phyloP scores from a whole-genome alignment of 208 protist genomes.

The Crithidia expoeki region DNA sequence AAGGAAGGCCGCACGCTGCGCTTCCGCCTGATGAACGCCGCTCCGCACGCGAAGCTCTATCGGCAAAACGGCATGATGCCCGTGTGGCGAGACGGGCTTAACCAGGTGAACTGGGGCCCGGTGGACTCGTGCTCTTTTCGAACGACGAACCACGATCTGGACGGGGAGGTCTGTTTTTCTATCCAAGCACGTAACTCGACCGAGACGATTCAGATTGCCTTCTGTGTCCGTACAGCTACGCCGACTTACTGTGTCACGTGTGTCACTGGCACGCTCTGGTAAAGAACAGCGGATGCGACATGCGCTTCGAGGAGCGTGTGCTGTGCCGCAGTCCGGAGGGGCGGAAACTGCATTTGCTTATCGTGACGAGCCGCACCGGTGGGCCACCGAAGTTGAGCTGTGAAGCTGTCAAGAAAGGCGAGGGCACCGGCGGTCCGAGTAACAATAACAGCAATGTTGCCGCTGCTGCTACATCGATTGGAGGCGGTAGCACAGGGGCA shows the following conservation, averaged over 20 bases:
- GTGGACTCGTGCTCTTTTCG: constrained; percentile 81
- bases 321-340: constrained; percentile 79
- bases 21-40: constrained; percentile 75
- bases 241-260: constrained; percentile 84
- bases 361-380: constrained; percentile 66
- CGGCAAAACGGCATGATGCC: constrained; percentile 77
- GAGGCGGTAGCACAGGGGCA: too few relatives aligned
- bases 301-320: constrained; percentile 86
- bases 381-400: constrained; percentile 8
- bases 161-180: constrained; percentile 78
- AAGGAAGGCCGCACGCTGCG: constrained; percentile 47
- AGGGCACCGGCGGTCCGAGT: background rate
- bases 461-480: too few relatives aligned
- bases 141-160: constrained; percentile 49
- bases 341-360: constrained; percentile 83
- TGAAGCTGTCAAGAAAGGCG: background rate
- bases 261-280: constrained; percentile 79
- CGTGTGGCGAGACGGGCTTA: constrained; percentile 71
- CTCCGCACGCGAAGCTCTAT: constrained; percentile 83
- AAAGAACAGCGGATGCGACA: constrained; percentile 49
- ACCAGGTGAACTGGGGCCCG: constrained; percentile 54
- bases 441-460: too few relatives aligned
- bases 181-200: constrained; percentile 49
- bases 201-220: constrained; percentile 81
- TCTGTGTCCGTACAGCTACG: constrained; percentile 89